Conservation (phyloP, 805 yeast genomes). For the Tetrapisispora fleetii region DNA sequence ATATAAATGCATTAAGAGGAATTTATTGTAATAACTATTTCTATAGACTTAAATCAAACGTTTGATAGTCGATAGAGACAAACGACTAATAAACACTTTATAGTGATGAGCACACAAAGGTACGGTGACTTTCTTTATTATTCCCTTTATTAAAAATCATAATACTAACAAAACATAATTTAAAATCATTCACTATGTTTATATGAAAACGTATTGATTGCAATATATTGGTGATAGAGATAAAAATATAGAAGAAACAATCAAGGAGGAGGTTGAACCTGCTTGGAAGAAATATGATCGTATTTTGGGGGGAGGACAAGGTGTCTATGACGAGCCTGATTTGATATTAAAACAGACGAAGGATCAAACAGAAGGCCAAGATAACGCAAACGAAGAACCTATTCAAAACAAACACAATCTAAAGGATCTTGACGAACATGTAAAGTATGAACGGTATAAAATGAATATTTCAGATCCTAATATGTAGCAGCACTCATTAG, state of each 20-base stretch:
- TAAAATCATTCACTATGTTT: too few species aligned
- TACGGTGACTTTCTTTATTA: not conserved
- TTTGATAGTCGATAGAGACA: too few species aligned
- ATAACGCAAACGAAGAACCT: not conserved
- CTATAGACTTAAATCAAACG: too few species aligned
- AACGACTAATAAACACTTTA: too few species aligned
- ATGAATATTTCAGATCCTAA: slow-evolving; percentile 1
- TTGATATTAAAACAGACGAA: not conserved
- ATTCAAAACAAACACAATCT: not conserved
- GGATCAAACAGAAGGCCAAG: not conserved
- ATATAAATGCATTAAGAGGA: too few species aligned
- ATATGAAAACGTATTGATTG: not conserved
- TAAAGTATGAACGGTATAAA: not conserved
- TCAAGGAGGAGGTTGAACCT: not conserved
- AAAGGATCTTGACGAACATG: not conserved
- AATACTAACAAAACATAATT: not conserved
- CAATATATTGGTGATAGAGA: not conserved
- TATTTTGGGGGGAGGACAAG: slow-evolving; percentile 3
- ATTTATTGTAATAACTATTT: too few species aligned
- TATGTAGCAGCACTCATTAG: not conserved
- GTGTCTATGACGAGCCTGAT: not conserved
- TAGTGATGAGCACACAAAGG: not conserved
- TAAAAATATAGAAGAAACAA: not conserved
- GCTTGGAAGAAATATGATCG: slow-evolving; percentile 1
- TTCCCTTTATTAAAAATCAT: too few species aligned